A percentile compares a stretch with the other conserved stretches of the same genome.
These are phyloP conservation scores for Fusarium solani-melongenae DNA, from an alignment of 2,329 filamentous ascomycete species.

Conservation along the genomic window DNA sequence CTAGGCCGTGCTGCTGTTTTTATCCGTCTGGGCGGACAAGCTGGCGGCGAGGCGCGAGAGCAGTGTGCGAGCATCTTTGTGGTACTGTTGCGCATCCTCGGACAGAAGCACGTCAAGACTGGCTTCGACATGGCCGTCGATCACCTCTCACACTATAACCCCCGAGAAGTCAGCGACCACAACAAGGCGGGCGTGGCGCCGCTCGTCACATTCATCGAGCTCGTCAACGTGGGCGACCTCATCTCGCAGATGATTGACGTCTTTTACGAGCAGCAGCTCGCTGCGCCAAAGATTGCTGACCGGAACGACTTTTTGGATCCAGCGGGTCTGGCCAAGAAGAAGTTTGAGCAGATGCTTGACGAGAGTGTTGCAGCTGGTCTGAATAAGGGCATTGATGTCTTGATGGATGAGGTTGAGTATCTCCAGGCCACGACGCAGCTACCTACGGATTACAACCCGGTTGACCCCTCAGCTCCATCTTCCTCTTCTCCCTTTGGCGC, in stretches of 20 bases:
- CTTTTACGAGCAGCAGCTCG: constrained; percentile 96
- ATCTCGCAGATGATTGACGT: constrained; percentile 99
- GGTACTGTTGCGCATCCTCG: constrained; percentile 82
- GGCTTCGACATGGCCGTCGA: constrained; percentile 94
- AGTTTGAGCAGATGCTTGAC: constrained; percentile 98
- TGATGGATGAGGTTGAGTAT: constrained; percentile 98
- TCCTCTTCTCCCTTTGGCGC: constrained; percentile 29
- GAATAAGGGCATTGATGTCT: constrained; percentile 96
- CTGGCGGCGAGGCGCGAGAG: constrained; percentile 84
- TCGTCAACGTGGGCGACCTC: constrained; percentile 97
- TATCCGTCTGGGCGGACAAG: constrained; percentile 80
- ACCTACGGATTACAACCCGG: constrained; percentile 91
- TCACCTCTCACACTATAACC: constrained; percentile 91
- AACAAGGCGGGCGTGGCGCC: constrained; percentile 83
- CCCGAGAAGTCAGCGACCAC: constrained; percentile 80
- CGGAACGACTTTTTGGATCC: constrained; percentile 95
- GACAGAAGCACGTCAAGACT: constrained; percentile 86
- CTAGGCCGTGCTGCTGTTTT: constrained; percentile 88
- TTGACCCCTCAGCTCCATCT: constrained; percentile 36
- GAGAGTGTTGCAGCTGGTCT: constrained; percentile 94
- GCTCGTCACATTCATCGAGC: constrained; percentile 93
- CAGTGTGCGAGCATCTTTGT: constrained; percentile 94
- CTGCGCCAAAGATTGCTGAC: constrained; percentile 83
- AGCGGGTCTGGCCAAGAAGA: constrained; percentile 94
- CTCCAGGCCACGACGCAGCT: constrained; percentile 88